phyloP scores from a whole-genome alignment of 495 filamentous ascomycete species.

The Lasiosphaeria ovina region DNA sequence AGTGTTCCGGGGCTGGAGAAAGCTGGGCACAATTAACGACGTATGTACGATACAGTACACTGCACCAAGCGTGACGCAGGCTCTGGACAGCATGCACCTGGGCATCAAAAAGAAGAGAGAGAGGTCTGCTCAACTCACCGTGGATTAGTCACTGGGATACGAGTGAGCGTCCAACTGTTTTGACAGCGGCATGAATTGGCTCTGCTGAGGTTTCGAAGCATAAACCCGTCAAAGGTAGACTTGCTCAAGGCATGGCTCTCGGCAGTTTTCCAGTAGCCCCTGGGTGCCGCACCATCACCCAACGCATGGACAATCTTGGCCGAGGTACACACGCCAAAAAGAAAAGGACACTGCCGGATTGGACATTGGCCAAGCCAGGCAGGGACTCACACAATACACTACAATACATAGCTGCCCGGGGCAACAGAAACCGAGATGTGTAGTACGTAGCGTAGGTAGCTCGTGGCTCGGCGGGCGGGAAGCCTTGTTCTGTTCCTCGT shows the following conservation, averaged over 20 bases:
- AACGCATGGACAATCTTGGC: slow-evolving; percentile 6
- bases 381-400: too few relatives aligned
- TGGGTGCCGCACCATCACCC: background rate
- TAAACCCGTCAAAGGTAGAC: background rate
- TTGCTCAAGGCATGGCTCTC: slow-evolving; percentile 15
- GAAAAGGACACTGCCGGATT: slow-evolving; percentile 33
- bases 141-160: too few relatives aligned
- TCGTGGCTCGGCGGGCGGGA: background rate
- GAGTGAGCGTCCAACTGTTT: too few relatives aligned
- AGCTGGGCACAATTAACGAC: too few relatives aligned
- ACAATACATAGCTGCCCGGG: too few relatives aligned
- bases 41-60: too few relatives aligned
- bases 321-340: slow-evolving; percentile 13
- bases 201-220: background rate
- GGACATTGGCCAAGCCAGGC: background rate
- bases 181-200: background rate
- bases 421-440: too few relatives aligned
- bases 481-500: background rate
- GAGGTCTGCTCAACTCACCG: too few relatives aligned
- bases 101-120: too few relatives aligned
- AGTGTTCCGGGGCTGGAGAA: background rate
- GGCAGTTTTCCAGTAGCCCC: slow-evolving; percentile 12
- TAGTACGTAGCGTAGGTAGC: background rate
- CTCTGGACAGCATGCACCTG: too few relatives aligned
- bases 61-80: too few relatives aligned